Base-by-base conservation (phyloP, 2,329 filamentous ascomycete genomes). In the Pseudocercospora musae region DNA sequence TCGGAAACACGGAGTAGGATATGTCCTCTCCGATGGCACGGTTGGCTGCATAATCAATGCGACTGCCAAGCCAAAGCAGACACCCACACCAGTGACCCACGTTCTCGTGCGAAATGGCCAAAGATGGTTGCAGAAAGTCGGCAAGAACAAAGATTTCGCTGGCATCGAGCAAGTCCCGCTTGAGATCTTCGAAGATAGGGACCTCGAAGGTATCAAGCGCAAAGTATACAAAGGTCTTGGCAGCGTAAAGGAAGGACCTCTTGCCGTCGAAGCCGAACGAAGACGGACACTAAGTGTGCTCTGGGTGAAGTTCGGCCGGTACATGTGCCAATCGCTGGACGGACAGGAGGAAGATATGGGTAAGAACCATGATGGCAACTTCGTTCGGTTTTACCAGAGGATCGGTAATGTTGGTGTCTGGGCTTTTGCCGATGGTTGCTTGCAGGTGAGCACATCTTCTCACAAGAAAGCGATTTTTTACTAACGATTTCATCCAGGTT, bases 1-100 rank as follows among this genome's bases (percentile, higher is more conserved):
- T 62, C 91, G 92, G 76, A 92, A 92, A 74, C 92, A 92, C 74
- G 91, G 91, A 11, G 82, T 95, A 15, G 91, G 91, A 37, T 95
- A 94, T 71, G 91, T 94, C 62, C 80, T 95, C 58, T 91, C 91
- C 65, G 89, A 94, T 67, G 90, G 91, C 29, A 92, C 87, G 65
- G 87, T 93, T 20, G 91, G 90, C 15, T 92, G 89, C 46, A 77
- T 84, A 58, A 76, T 81, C 64, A 82, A 81, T 59, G 80, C 78
- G n/a, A 78, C 78, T 18, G 49, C 73, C 68, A 77, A 68, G 25
- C 50, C 60, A 9, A 57, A 57, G 5, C 60, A 65, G 18, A 59
- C 69, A 21, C 59, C 69, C 11, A 78, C 81, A 62, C 89, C 89
- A 0, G 89, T 90, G 0, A 89, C 88, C 3, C 89, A 89, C 68